Evolutionary conservation across 768 basidiomycete genomes (phyloP).

Genomic region (Holtermannia corniformis): DNA sequence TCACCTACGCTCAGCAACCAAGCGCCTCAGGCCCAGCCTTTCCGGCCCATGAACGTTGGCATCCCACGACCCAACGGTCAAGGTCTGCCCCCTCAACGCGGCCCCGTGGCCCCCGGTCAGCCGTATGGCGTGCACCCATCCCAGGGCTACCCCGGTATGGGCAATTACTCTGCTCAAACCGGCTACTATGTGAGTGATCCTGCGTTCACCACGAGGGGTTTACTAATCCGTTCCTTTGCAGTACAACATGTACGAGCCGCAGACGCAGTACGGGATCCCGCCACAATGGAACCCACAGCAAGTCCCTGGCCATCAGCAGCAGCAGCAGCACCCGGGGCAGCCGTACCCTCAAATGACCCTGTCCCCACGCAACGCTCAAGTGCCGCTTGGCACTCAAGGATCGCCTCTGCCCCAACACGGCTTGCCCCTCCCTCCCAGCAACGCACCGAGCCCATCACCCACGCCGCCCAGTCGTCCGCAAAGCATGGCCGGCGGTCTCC

Average conservation of each 20-base stretch:
- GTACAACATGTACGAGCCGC: constrained; percentile 23
- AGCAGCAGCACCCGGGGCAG: constrained; percentile 7
- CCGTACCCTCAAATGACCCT: not conserved
- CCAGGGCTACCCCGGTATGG: constrained; percentile 23
- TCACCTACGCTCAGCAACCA: constrained; percentile 2
- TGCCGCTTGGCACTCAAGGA: constrained; percentile 7
- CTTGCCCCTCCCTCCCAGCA: constrained; percentile 19
- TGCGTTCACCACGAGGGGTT: too few relatives aligned
- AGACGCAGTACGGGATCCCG: constrained; percentile 19
- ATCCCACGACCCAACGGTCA: constrained; percentile 13
- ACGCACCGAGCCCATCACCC: constrained; percentile 22
- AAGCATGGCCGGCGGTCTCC: constrained; percentile 18
- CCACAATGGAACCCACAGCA: constrained; percentile 28
- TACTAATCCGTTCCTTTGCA: not conserved
- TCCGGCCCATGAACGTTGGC: constrained; percentile 2
- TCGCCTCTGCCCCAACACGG: constrained; percentile 19
- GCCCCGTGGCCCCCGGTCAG: constrained; percentile 1
- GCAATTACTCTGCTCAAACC: constrained; percentile 10
- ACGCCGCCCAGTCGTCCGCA: constrained; percentile 27
- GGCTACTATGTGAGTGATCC: constrained; percentile 32
- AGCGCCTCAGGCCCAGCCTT: constrained; percentile 12
- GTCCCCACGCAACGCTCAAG: constrained; percentile 19
- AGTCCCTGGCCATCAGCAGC: constrained; percentile 19
- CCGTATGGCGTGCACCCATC: constrained; percentile 20
- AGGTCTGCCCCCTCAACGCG: not conserved